Evolutionary conservation across 495 filamentous ascomycete species (phyloP).

Genomic region (Bathelium albidoporum): DNA sequence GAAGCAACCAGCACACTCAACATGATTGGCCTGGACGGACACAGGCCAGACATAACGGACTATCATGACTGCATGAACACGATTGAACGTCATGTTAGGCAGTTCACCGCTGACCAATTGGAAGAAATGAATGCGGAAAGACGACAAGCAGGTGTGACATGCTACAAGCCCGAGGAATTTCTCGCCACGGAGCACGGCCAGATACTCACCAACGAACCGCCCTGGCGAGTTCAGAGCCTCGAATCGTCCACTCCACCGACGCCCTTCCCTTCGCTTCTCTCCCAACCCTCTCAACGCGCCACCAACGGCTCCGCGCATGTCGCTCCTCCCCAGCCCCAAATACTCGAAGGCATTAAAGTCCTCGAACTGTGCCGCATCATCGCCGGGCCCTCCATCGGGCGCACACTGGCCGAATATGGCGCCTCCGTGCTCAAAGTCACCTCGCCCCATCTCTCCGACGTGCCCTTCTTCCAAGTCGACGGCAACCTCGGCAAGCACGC

Average conservation of each 20-base stretch:
- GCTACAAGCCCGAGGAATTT: constrained; percentile 39
- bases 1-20: constrained; percentile 15
- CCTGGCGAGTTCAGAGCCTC: constrained; percentile 40
- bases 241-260: constrained; percentile 12
- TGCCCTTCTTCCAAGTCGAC: constrained; percentile 36
- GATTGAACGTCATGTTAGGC: constrained; percentile 8
- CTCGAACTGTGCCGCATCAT: constrained; percentile 53
- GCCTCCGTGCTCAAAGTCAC: constrained; percentile 54
- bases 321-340: constrained; percentile 31
- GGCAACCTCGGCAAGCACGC: constrained; percentile 52
- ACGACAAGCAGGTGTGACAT: constrained; percentile 45
- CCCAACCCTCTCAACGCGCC: constrained; percentile 38
- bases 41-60: constrained; percentile 12
- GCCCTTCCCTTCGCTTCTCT: constrained; percentile 12
- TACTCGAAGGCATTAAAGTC: constrained; percentile 47
- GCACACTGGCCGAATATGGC: constrained; percentile 46
- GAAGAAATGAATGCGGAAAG: constrained; percentile 39
- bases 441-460: constrained; percentile 42
- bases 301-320: constrained; percentile 26
- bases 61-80: constrained; percentile 17
- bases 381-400: constrained; percentile 45
- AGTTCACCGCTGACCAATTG: constrained; percentile 26
- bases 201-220: constrained; percentile 31
- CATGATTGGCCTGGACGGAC: constrained; percentile 38
- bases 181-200: constrained; percentile 39